phyloP scores from a whole-genome alignment of 768 basidiomycete species.

The Lactifluus piperatus region DNA sequence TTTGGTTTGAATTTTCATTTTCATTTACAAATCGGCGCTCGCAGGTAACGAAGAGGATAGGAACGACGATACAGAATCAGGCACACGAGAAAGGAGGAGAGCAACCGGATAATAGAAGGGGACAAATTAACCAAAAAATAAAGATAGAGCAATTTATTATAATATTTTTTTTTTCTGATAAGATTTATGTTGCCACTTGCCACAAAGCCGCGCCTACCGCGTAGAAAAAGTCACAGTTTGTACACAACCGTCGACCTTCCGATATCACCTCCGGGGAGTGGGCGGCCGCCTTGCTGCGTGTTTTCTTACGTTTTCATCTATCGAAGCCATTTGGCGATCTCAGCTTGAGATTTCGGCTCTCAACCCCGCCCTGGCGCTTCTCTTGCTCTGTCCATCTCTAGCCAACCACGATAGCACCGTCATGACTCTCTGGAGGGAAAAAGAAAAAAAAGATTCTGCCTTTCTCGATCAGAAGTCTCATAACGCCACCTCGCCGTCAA shows the following conservation, averaged over 20 bases:
- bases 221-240: no score
- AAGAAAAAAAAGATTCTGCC: conserved; percentile 11
- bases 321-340: conserved; percentile 17
- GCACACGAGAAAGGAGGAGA: conserved; percentile 38
- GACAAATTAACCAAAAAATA: neutral
- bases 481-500: conserved; percentile 14
- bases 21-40: conserved; percentile 8
- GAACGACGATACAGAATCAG: conserved; percentile 27
- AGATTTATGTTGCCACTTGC: conserved; percentile 2
- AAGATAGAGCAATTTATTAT: conserved; percentile 2
- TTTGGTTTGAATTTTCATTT: conserved; percentile 21
- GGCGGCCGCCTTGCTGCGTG: conserved; percentile 14
- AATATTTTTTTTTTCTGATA: neutral
- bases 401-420: neutral
- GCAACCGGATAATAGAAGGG: conserved; percentile 35
- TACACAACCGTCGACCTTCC: conserved; percentile 11
- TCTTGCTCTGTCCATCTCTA: neutral
- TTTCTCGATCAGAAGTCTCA: conserved; percentile 13
- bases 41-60: conserved; percentile 23
- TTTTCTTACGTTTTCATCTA: conserved; percentile 17
- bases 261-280: conserved; percentile 13
- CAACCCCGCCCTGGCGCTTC: conserved; percentile 9
- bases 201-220: conserved; percentile 12
- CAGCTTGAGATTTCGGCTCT: conserved; percentile 6
- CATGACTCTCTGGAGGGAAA: conserved; percentile 4